phyloP scores from a whole-genome alignment of 164 flowering plant genomes.

The Taxillus chinensis region DNA sequence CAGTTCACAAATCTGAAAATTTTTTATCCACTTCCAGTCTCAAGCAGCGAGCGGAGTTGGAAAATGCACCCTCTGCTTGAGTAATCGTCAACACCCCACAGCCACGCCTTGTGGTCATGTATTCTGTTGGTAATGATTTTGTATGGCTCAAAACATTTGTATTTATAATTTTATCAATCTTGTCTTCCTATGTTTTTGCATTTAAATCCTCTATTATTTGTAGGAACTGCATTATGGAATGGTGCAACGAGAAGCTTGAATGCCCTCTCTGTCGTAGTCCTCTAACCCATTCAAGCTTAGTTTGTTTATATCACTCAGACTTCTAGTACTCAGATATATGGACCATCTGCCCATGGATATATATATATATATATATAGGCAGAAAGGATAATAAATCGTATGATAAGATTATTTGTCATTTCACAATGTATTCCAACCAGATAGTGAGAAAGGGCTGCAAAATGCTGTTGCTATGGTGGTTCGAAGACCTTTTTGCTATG shows the following conservation, averaged over 20 bases:
- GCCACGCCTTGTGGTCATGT: conserved; percentile 99
- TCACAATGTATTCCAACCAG: background rate
- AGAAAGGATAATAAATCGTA: too few species aligned
- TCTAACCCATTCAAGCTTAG: conserved; percentile 77
- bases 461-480: too few species aligned
- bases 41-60: conserved; percentile 37
- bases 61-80: conserved; percentile 89
- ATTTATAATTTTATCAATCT: too few species aligned
- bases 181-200: background rate
- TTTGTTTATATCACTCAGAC: conserved; percentile 87
- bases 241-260: conserved; percentile 99
- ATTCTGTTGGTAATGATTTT: conserved; percentile 71
- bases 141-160: background rate
- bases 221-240: conserved; percentile 97
- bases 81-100: conserved; percentile 81
- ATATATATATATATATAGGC: too few species aligned
- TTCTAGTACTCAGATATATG: conserved; percentile 27
- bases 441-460: too few species aligned
- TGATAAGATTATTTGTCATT: too few species aligned
- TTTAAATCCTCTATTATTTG: background rate
- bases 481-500: too few species aligned
- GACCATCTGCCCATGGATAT: too few species aligned
- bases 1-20: background rate
- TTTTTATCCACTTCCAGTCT: conserved; percentile 22
- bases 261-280: conserved; percentile 96